Evolutionary conservation across 306 rosid species (phyloP).

Genomic region (Cicer arietinum): DNA sequence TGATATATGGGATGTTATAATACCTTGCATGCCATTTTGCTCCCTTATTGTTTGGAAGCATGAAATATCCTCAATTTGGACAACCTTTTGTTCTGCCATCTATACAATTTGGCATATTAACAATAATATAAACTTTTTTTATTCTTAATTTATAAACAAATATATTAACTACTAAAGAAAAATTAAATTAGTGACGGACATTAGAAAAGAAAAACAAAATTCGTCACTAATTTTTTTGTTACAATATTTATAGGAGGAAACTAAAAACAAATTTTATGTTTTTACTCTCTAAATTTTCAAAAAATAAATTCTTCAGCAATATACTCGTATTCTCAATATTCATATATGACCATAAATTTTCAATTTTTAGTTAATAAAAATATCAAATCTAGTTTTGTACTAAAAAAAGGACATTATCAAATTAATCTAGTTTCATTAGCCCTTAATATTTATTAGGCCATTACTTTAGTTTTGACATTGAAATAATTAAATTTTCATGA

Average conservation of each 20-base stretch:
- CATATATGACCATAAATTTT: neutral
- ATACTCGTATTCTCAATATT: no score
- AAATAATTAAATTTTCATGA: neutral
- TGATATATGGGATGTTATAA: neutral
- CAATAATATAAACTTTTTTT: neutral
- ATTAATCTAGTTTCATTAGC: neutral
- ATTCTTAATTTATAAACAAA: neutral
- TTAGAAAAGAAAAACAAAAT: no score
- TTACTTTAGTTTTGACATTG: neutral
- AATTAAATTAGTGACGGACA: no score
- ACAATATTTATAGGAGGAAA: no score
- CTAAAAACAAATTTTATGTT: neutral
- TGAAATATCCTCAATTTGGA: slow-evolving; percentile 69
- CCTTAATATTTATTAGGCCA: neutral
- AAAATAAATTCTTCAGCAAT: no score
- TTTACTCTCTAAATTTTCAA: neutral
- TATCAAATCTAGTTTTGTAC: neutral
- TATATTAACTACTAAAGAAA: neutral
- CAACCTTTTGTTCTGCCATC: slow-evolving; percentile 77
- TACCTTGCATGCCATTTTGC: slow-evolving; percentile 68
- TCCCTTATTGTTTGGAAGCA: slow-evolving; percentile 57
- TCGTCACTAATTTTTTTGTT: neutral
- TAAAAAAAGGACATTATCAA: no score
- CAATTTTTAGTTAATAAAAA: neutral
- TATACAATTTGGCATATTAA: slow-evolving; percentile 42